Percentiles rank a stretch among this genome's conserved stretches.
Conservation (phyloP, 2,329 filamentous ascomycete genomes). For the Beauveria scarabaeidicola region DNA sequence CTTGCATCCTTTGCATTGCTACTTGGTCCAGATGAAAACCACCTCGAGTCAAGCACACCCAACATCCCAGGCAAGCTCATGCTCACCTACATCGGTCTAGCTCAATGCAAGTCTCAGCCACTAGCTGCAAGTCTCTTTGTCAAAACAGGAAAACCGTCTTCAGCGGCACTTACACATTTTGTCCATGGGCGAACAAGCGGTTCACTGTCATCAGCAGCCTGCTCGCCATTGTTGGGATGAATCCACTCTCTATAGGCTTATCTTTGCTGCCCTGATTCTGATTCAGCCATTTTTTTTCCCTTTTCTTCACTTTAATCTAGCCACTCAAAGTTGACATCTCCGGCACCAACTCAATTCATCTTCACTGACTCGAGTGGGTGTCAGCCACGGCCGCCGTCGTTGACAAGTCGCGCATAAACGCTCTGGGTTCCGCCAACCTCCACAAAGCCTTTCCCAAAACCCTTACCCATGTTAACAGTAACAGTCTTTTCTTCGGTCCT, state of each 20-base stretch:
- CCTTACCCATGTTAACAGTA: slow-evolving; percentile 9
- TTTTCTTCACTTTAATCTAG: neutral
- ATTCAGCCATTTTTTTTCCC: neutral
- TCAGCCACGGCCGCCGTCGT: neutral
- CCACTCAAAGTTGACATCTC: neutral
- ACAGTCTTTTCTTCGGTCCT: neutral
- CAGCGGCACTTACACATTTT: slow-evolving; percentile 6
- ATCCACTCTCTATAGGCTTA: neutral
- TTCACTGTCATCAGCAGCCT: neutral
- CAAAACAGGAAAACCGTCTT: slow-evolving; percentile 7
- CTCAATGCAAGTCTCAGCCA: slow-evolving; percentile 8
- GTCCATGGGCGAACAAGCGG: neutral
- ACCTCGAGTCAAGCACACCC: slow-evolving; percentile 1
- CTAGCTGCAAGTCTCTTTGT: neutral
- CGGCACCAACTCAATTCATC: neutral
- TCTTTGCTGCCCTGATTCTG: neutral
- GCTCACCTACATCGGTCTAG: neutral
- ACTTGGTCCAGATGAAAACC: neutral
- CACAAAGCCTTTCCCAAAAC: neutral
- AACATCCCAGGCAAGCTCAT: neutral
- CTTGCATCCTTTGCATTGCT: neutral
- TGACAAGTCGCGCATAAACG: slow-evolving; percentile 7
- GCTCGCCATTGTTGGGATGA: slow-evolving; percentile 2
- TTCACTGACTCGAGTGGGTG: slow-evolving; percentile 10
- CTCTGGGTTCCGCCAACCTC: slow-evolving; percentile 4